A percentile compares a stretch with the other conserved stretches of the same genome.
Evolutionary conservation across 2,329 filamentous ascomycete genomes (phyloP).

Genomic region (Stylonectria norvegica): DNA sequence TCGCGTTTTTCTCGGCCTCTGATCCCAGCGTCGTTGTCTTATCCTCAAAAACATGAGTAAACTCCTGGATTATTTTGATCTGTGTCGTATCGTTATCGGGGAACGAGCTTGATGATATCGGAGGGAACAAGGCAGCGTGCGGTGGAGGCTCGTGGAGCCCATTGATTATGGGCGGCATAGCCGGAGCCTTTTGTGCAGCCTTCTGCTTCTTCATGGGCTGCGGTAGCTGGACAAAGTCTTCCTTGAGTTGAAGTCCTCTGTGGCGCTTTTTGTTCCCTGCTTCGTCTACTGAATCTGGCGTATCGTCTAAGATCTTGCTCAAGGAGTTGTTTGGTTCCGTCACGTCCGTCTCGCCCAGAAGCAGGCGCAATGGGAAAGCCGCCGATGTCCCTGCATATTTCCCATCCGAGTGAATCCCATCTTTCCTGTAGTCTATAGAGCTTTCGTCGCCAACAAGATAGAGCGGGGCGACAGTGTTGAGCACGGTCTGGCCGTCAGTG

Average conservation of each 20-base stretch:
- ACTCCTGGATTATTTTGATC: conserved; percentile 42
- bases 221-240: conserved; percentile 62
- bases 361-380: conserved; percentile 38
- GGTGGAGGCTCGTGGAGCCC: conserved; percentile 61
- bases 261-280: conserved; percentile 53
- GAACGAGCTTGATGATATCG: conserved; percentile 57
- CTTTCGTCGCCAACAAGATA: conserved; percentile 20
- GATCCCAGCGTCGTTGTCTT: conserved; percentile 17
- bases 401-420: conserved; percentile 20
- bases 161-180: conserved; percentile 63
- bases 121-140: conserved; percentile 59
- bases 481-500: conserved; percentile 15
- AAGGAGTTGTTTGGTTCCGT: conserved; percentile 42
- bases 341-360: conserved; percentile 39
- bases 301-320: conserved; percentile 46
- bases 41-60: conserved; percentile 27
- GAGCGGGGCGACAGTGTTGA: conserved; percentile 14
- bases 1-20: conserved; percentile 29
- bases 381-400: conserved; percentile 23
- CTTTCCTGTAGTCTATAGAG: conserved; percentile 20
- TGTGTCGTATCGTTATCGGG: conserved; percentile 45
- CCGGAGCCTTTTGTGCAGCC: conserved; percentile 50
- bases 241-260: conserved; percentile 47
- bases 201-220: conserved; percentile 64
- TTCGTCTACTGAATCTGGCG: conserved; percentile 43